These are phyloP conservation scores for Fusarium sp. DNA, from an alignment of 2,329 filamentous ascomycete genomes.

Conservation along the genomic window DNA sequence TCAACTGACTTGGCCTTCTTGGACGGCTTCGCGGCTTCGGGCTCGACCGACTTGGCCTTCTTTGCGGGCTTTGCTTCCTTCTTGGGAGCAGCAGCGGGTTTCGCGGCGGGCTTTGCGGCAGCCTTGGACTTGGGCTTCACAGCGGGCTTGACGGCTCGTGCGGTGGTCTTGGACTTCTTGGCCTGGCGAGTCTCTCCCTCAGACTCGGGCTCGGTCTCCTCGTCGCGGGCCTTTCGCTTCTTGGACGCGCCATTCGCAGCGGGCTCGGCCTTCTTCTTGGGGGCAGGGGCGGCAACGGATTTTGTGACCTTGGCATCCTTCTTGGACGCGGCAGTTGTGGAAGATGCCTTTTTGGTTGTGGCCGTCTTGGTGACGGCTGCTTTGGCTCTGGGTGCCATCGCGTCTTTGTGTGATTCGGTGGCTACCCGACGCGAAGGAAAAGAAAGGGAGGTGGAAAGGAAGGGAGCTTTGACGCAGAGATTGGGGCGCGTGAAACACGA, in stretches of 20 bases:
- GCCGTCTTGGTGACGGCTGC: constrained; percentile 47
- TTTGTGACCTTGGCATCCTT: constrained; percentile 46
- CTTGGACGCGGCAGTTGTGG: constrained; percentile 40
- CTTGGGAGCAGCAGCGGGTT: constrained; percentile 57
- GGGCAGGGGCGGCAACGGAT: constrained; percentile 31
- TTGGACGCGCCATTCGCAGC: constrained; percentile 45
- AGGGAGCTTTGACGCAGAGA: neutral
- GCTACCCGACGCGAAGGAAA: constrained; percentile 25
- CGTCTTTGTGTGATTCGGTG: constrained; percentile 34
- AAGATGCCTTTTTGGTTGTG: constrained; percentile 47
- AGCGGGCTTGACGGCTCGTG: constrained; percentile 47
- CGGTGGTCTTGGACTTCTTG: constrained; percentile 49
- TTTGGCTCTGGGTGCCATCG: constrained; percentile 54
- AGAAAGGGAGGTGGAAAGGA: neutral
- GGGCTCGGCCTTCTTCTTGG: constrained; percentile 42
- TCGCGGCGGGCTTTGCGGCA: constrained; percentile 42
- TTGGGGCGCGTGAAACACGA: constrained; percentile 3
- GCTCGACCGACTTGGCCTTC: constrained; percentile 38
- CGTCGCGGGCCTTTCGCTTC: constrained; percentile 49
- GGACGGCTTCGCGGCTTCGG: constrained; percentile 17
- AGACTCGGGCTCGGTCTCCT: constrained; percentile 49
- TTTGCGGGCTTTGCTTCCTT: constrained; percentile 48
- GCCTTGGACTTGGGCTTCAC: constrained; percentile 49
- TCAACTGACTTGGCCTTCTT: constrained; percentile 60
- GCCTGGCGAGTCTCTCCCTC: constrained; percentile 48